phyloP scores from a whole-genome alignment of 2,329 filamentous ascomycete species.

The Trichoderma breve region DNA sequence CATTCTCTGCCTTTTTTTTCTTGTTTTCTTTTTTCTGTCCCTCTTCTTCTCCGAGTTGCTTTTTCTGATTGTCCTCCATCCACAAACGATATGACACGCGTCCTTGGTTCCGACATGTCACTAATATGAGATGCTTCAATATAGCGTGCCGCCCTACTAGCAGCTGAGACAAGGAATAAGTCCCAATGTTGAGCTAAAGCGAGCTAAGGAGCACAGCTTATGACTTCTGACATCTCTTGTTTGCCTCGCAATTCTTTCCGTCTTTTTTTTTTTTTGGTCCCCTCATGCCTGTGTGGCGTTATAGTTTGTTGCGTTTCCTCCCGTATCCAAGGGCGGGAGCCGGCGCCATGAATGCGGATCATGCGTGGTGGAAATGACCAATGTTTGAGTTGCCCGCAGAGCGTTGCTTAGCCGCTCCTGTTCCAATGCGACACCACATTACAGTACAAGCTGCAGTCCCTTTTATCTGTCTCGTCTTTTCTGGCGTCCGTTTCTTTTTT shows the following conservation, averaged over 20 bases:
- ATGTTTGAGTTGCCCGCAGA: constrained; percentile 10
- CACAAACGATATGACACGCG: background rate
- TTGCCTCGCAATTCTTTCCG: background rate
- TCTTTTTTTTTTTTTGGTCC: background rate
- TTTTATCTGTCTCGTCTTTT: background rate
- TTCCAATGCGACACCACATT: background rate
- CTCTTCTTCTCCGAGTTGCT: background rate
- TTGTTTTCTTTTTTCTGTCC: background rate
- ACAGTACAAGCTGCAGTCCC: background rate
- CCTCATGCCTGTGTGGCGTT: background rate
- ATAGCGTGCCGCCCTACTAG: background rate
- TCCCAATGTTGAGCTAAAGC: background rate
- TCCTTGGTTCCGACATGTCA: constrained; percentile 5
- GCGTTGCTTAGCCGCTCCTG: background rate
- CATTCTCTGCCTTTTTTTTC: background rate
- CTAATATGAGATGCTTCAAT: background rate
- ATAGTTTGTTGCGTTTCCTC: constrained; percentile 2
- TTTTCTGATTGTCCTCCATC: background rate
- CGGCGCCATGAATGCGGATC: constrained; percentile 13
- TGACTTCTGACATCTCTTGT: constrained; percentile 7
- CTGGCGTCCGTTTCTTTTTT: background rate
- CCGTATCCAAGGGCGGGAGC: constrained; percentile 11
- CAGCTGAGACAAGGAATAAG: background rate
- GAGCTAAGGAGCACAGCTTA: constrained; percentile 2
- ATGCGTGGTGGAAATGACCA: constrained; percentile 2